phyloP scores from a whole-genome alignment of 306 rosid genomes.

The Rubus idaeus region DNA sequence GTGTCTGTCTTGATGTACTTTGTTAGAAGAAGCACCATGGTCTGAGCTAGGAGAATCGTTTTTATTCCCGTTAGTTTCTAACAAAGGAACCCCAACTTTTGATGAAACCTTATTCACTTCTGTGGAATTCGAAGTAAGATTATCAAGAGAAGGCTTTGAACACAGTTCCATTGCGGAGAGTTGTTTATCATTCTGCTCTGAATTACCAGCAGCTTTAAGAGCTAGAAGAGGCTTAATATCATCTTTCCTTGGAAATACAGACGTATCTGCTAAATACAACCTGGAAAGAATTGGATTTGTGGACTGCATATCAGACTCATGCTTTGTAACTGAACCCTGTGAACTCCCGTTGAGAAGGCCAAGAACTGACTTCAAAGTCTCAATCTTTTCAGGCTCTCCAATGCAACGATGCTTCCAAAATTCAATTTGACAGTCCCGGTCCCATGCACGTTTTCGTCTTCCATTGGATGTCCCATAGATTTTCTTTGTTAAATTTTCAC shows the following conservation, averaged over 20 bases:
- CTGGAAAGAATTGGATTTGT: slow-evolving; percentile 81
- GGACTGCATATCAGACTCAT: slow-evolving; percentile 53
- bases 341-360: slow-evolving; percentile 66
- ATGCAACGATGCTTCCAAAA: slow-evolving; percentile 95
- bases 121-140: slow-evolving; percentile 33
- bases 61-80: slow-evolving; percentile 43
- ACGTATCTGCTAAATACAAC: slow-evolving; percentile 92
- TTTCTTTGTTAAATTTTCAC: slow-evolving; percentile 87
- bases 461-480: slow-evolving; percentile 76
- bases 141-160: slow-evolving; percentile 38
- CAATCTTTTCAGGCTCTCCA: slow-evolving; percentile 85
- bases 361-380: slow-evolving; percentile 93
- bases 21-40: slow-evolving; percentile 44
- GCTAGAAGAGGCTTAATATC: slow-evolving; percentile 76
- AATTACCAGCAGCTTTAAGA: slow-evolving; percentile 48
- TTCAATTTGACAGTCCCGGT: slow-evolving; percentile 92
- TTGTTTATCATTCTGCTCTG: slow-evolving; percentile 51
- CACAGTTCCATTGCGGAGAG: slow-evolving; percentile 31
- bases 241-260: slow-evolving; percentile 87
- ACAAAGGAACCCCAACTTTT: slow-evolving; percentile 38
- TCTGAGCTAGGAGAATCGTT: slow-evolving; percentile 36
- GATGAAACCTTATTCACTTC: slow-evolving; percentile 40
- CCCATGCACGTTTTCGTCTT: slow-evolving; percentile 94
- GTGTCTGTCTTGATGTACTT: slow-evolving; percentile 37
- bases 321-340: slow-evolving; percentile 42